Evolutionary conservation across 176 grass and related monocot genomes (phyloP).

Genomic region (Oryza australiensis): DNA sequence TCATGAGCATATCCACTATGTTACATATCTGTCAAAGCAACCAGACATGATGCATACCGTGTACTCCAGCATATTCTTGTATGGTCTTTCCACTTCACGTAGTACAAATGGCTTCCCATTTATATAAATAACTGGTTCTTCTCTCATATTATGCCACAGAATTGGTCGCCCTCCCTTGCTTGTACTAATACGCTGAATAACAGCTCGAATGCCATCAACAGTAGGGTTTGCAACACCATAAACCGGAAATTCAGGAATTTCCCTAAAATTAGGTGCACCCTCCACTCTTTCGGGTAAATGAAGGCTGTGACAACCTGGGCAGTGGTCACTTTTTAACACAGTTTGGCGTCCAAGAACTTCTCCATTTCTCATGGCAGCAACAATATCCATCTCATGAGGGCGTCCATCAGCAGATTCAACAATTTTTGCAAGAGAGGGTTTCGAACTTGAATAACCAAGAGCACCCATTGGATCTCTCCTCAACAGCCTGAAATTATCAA

Average conservation of each 20-base stretch:
- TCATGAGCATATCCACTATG: constrained; percentile 6
- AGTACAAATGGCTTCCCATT: constrained; percentile 98
- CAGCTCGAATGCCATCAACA: constrained; percentile 81
- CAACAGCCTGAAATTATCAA: constrained; percentile 63
- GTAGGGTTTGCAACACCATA: constrained; percentile 99
- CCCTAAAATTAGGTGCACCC: constrained; percentile 96
- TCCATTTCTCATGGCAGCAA: constrained; percentile 91
- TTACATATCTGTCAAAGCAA: constrained; percentile 33
- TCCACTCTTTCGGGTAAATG: constrained; percentile 90
- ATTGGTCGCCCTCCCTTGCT: constrained; percentile 81
- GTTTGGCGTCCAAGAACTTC: constrained; percentile 96
- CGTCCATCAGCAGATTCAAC: constrained; percentile 59
- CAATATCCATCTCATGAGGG: constrained; percentile 75
- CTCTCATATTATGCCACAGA: constrained; percentile 99
- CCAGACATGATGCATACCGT: constrained; percentile 54
- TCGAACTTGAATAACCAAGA: constrained; percentile 90
- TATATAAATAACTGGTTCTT: constrained; percentile 99
- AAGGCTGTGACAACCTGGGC: constrained; percentile 87
- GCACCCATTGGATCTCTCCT: constrained; percentile 98
- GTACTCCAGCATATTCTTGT: constrained; percentile 98
- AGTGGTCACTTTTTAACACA: constrained; percentile 97
- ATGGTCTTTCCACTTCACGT: constrained; percentile 97
- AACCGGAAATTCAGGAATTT: constrained; percentile 87
- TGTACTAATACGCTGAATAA: constrained; percentile 73
- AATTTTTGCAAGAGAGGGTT: constrained; percentile 62